phyloP scores from a whole-genome alignment of 306 rosid species.

The Mimosa pudica region DNA sequence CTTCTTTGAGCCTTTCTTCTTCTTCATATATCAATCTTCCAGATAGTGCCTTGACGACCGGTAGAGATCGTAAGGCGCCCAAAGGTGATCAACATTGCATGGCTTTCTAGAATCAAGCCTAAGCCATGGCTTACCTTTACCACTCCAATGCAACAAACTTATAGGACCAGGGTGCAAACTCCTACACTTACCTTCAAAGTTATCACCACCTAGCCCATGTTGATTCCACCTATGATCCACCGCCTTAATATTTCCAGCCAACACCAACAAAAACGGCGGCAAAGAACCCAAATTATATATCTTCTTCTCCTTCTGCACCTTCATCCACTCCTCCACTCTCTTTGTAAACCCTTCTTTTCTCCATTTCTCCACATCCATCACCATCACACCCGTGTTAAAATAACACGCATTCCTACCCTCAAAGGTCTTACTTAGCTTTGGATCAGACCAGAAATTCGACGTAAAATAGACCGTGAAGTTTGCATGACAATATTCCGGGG shows the following conservation, averaged over 20 bases:
- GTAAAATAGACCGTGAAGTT: conserved; percentile 62
- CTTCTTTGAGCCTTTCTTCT: neutral
- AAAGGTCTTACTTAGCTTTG: conserved; percentile 38
- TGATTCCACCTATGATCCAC: conserved; percentile 80
- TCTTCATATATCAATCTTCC: conserved; percentile 46
- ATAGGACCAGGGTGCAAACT: conserved; percentile 67
- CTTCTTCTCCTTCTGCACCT: conserved; percentile 58
- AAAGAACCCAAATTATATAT: conserved; percentile 65
- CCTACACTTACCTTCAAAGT: conserved; percentile 67
- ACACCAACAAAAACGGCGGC: conserved; percentile 67
- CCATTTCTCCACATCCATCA: conserved; percentile 69
- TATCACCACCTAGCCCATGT: conserved; percentile 80
- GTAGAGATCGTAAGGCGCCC: conserved; percentile 77
- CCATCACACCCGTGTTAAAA: conserved; percentile 80
- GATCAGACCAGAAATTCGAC: conserved; percentile 51
- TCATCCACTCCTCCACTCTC: conserved; percentile 72
- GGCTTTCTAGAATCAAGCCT: conserved; percentile 69
- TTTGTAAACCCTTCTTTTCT: conserved; percentile 52
- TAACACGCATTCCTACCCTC: conserved; percentile 61
- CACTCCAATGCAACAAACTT: conserved; percentile 78
- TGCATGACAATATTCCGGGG: conserved; percentile 69
- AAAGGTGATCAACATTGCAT: conserved; percentile 56
- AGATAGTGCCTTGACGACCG: conserved; percentile 50
- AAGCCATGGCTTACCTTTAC: conserved; percentile 79
- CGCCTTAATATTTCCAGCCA: conserved; percentile 67